Evolutionary conservation across 805 yeast species (phyloP).

Genomic region (Isabelozyma pseudorhagii): DNA sequence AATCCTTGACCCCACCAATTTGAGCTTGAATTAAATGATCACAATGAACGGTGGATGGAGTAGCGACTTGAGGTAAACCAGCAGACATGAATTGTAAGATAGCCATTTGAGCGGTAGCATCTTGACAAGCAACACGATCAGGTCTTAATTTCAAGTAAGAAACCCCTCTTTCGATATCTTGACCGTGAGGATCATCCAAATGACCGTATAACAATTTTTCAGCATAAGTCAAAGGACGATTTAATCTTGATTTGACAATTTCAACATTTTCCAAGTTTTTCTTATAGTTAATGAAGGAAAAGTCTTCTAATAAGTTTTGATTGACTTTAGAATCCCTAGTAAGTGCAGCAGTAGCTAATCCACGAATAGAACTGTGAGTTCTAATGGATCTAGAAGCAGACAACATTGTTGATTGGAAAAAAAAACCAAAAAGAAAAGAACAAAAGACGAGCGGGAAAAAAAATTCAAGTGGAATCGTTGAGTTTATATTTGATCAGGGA

Average conservation of each 20-base stretch:
- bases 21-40: slow-evolving; percentile 97
- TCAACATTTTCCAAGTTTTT: slow-evolving; percentile 84
- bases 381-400: slow-evolving; percentile 37
- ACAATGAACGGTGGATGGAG: slow-evolving; percentile 96
- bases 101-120: slow-evolving; percentile 99
- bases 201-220: slow-evolving; percentile 95
- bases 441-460: not conserved
- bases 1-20: slow-evolving; percentile 82
- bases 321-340: slow-evolving; percentile 71
- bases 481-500: not conserved
- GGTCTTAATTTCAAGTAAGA: slow-evolving; percentile 93
- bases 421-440: not conserved
- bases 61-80: slow-evolving; percentile 86
- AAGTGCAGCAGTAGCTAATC: slow-evolving; percentile 51
- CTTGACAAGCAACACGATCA: slow-evolving; percentile 98
- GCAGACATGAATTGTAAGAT: slow-evolving; percentile 95
- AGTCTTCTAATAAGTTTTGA: slow-evolving; percentile 78
- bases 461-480: not conserved
- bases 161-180: slow-evolving; percentile 80
- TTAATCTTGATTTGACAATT: slow-evolving; percentile 76
- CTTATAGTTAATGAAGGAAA: slow-evolving; percentile 88
- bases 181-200: slow-evolving; percentile 87
- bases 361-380: slow-evolving; percentile 37
- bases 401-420: slow-evolving; percentile 24
- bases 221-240: slow-evolving; percentile 90